Evolutionary conservation across 2,329 filamentous ascomycete species (phyloP).

Genomic region (Dendrostoma leiphaemia): DNA sequence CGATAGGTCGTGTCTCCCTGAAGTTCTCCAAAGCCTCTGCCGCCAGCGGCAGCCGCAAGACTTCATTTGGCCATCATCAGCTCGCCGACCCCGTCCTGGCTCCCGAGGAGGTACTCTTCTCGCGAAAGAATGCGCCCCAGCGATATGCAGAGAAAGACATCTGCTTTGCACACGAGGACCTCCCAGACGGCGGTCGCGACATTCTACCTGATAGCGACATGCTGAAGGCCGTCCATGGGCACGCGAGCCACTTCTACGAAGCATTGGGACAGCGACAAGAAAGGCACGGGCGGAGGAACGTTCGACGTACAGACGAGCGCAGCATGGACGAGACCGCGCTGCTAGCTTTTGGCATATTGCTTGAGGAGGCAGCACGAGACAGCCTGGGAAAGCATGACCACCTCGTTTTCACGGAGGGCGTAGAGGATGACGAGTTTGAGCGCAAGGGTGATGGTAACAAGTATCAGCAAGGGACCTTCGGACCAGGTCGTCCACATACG

Average conservation of each 20-base stretch:
- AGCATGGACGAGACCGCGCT: slow-evolving; percentile 79
- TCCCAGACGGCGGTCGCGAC: slow-evolving; percentile 43
- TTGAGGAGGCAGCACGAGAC: slow-evolving; percentile 67
- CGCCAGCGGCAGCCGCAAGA: slow-evolving; percentile 14
- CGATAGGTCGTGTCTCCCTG: slow-evolving; percentile 19
- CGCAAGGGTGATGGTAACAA: neutral
- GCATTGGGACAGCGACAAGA: slow-evolving; percentile 26
- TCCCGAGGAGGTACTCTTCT: slow-evolving; percentile 72
- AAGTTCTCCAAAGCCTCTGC: slow-evolving; percentile 14
- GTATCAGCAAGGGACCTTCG: neutral
- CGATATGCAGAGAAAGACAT: slow-evolving; percentile 70
- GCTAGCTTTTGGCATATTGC: slow-evolving; percentile 69
- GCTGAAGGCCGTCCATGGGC: slow-evolving; percentile 66
- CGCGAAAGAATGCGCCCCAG: slow-evolving; percentile 59
- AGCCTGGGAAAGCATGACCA: slow-evolving; percentile 64
- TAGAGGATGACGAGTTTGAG: slow-evolving; percentile 25
- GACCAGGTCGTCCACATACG: slow-evolving; percentile 2
- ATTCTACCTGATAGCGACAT: slow-evolving; percentile 67
- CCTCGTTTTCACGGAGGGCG: slow-evolving; percentile 67
- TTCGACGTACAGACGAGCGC: slow-evolving; percentile 43
- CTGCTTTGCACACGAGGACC: slow-evolving; percentile 65
- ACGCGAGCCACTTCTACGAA: slow-evolving; percentile 66
- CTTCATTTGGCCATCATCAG: slow-evolving; percentile 23
- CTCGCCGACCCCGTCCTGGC: slow-evolving; percentile 43
- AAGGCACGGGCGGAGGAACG: slow-evolving; percentile 8